These are phyloP conservation scores for Chaetomium strumarium DNA, from an alignment of 2,329 filamentous ascomycete genomes.

Conservation along the genomic window DNA sequence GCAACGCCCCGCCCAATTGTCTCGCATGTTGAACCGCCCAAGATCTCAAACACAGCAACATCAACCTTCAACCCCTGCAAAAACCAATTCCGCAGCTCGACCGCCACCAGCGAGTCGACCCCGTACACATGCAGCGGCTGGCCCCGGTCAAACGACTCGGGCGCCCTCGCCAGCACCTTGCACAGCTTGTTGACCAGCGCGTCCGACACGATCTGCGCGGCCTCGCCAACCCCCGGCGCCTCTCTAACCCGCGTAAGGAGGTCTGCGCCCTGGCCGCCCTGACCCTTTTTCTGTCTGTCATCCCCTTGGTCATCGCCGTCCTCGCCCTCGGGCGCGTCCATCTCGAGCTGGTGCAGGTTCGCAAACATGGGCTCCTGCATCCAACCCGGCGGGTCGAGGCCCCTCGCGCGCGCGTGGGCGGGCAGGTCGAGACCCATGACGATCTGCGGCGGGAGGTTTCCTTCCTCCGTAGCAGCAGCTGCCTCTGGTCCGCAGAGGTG, in stretches of 20 bases:
- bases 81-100: slow-evolving; percentile 4
- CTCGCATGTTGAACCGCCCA: neutral
- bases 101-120: neutral
- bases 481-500: neutral
- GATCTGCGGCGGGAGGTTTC: neutral
- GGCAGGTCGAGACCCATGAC: neutral
- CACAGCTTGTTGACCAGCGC: neutral
- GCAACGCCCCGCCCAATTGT: neutral
- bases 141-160: neutral
- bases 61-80: neutral
- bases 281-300: neutral
- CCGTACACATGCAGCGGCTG: neutral
- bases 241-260: neutral
- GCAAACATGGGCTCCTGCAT: neutral
- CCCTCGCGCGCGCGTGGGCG: neutral
- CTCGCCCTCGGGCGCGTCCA: neutral
- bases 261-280: neutral
- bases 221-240: neutral
- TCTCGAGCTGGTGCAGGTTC: neutral
- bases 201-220: neutral
- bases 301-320: neutral
- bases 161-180: neutral
- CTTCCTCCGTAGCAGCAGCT: no score
- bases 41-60: neutral
- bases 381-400: neutral